Conservation (phyloP, 371 early-diverging fungal genomes). For the Apophysomyces variabilis region DNA sequence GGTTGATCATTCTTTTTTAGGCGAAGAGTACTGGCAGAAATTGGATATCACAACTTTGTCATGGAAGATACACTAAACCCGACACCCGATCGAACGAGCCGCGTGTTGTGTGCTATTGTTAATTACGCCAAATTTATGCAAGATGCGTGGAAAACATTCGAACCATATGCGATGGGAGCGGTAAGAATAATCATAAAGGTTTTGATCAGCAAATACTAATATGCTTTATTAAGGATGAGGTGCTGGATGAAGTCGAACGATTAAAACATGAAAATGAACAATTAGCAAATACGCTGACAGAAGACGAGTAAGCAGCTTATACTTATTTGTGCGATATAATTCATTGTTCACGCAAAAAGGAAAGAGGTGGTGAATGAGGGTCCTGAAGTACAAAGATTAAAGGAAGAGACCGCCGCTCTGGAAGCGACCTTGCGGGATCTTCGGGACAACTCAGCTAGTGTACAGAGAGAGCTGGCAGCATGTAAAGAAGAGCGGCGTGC, state of each 20-base stretch:
- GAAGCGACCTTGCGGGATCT: slow-evolving; percentile 14
- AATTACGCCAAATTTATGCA: slow-evolving; percentile 35
- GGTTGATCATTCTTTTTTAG: slow-evolving; percentile 6
- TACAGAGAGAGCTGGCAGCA: slow-evolving; percentile 15
- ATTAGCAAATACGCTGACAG: slow-evolving; percentile 5
- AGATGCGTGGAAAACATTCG: slow-evolving; percentile 20
- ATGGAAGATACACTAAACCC: slow-evolving; percentile 21
- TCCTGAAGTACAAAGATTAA: slow-evolving; percentile 12
- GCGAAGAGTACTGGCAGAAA: slow-evolving; percentile 15
- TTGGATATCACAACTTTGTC: slow-evolving; percentile 22
- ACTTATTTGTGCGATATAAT: not conserved
- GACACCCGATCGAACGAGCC: slow-evolving; percentile 25
- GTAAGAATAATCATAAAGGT: not conserved
- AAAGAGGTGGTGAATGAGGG: slow-evolving; percentile 13
- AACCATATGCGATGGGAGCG: slow-evolving; percentile 13
- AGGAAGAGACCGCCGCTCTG: slow-evolving; percentile 8
- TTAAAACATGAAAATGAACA: slow-evolving; percentile 7
- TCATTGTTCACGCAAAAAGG: not conserved
- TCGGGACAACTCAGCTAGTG: slow-evolving; percentile 10
- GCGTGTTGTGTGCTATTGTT: slow-evolving; percentile 25
- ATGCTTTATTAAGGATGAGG: not conserved
- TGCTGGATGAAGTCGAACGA: slow-evolving; percentile 12
- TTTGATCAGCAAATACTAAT: not conserved
- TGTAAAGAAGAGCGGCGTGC: slow-evolving; percentile 16
- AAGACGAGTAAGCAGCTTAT: slow-evolving; percentile 1